These are phyloP conservation scores for Fimicolochytrium jonesii DNA, from an alignment of 192 early-diverging fungal genomes.

Conservation along the genomic window DNA sequence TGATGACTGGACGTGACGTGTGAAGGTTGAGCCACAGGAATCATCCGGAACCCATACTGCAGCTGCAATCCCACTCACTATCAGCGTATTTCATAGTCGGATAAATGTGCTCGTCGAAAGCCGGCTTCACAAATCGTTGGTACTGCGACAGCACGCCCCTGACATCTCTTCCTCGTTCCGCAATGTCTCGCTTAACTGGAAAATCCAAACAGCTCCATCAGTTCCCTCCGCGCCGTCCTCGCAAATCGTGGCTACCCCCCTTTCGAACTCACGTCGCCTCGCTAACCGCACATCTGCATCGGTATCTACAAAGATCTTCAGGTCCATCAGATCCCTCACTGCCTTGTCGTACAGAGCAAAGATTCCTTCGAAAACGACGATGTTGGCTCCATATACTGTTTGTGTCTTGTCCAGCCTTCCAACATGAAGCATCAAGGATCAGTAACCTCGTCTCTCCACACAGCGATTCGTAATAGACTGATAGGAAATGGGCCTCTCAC, in stretches of 20 bases:
- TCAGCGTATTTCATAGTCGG: constrained; percentile 94
- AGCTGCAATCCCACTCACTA: too few species aligned
- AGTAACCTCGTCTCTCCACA: too few species aligned
- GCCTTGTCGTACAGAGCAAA: constrained; percentile 88
- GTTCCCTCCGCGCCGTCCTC: not conserved
- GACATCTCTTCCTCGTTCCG: constrained; percentile 83
- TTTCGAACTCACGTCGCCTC: constrained; percentile 58
- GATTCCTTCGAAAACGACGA: constrained; percentile 97
- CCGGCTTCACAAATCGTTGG: constrained; percentile 87
- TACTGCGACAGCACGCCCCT: constrained; percentile 88
- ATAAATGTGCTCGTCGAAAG: constrained; percentile 86
- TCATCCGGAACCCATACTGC: not conserved
- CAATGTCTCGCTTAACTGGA: constrained; percentile 83
- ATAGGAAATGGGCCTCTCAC: constrained; percentile 23
- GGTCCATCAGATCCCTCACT: constrained; percentile 73
- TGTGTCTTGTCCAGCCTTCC: constrained; percentile 51
- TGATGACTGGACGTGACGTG: too few species aligned
- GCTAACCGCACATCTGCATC: constrained; percentile 90
- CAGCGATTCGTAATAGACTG: too few species aligned
- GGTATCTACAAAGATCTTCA: constrained; percentile 90
- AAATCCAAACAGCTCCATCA: not conserved
- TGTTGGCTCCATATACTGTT: constrained; percentile 87
- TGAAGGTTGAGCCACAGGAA: too few species aligned
- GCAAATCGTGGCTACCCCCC: not conserved
- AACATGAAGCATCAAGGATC: not conserved